Percentiles rank a stretch among this genome's conserved stretches.
phyloP scores from a whole-genome alignment of 345 rosid species.

The Salix exigua region DNA sequence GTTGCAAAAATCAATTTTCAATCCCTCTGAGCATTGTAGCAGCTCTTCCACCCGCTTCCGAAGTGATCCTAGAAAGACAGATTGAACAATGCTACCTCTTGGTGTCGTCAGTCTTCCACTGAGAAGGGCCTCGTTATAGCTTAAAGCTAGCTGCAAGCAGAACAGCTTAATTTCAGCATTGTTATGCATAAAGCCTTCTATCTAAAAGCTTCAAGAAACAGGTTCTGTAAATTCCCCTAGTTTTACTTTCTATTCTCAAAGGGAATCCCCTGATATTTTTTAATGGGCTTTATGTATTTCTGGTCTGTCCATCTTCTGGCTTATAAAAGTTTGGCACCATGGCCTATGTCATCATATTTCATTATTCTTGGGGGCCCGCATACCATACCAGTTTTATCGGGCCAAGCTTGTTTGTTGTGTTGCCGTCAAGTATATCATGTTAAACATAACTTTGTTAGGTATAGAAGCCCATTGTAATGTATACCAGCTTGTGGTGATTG shows the following conservation, averaged over 20 bases:
- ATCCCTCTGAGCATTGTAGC: slow-evolving; percentile 35
- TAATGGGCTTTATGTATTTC: background rate
- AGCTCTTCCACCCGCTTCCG: slow-evolving; percentile 69
- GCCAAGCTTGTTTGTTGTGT: background rate
- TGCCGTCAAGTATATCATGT: background rate
- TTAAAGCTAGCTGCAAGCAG: slow-evolving; percentile 61
- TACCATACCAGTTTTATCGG: background rate
- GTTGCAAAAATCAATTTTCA: slow-evolving; percentile 35
- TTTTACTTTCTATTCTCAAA: background rate
- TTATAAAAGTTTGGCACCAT: background rate
- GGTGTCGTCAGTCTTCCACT: slow-evolving; percentile 59
- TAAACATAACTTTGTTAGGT: background rate
- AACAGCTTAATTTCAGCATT: slow-evolving; percentile 7
- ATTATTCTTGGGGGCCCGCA: background rate
- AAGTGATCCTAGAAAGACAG: slow-evolving; percentile 61
- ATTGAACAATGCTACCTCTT: slow-evolving; percentile 64
- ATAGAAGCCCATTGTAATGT: background rate
- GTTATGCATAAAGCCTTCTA: background rate
- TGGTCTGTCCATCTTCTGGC: background rate
- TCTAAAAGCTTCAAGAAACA: background rate
- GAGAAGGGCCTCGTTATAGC: slow-evolving; percentile 69
- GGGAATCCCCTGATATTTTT: background rate
- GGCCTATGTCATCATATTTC: background rate
- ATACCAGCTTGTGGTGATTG: background rate
- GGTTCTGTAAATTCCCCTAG: background rate